A percentile compares a stretch with the other conserved stretches of the same genome.
These are phyloP conservation scores for Corylus heterophylla DNA, from an alignment of 306 rosid genomes.

Conservation along the genomic window DNA sequence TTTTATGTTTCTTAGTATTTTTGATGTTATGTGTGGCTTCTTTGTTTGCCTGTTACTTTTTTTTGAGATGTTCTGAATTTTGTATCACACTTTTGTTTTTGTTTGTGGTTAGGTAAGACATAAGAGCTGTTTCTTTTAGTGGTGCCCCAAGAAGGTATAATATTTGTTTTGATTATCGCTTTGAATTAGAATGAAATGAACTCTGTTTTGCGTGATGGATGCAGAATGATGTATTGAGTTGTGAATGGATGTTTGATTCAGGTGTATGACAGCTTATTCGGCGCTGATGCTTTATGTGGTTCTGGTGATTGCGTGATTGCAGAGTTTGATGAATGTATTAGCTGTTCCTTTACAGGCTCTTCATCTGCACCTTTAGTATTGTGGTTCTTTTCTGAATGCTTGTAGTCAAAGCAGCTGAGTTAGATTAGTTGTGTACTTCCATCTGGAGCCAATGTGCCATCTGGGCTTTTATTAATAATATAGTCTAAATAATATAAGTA, in stretches of 20 bases:
- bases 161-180: slow-evolving; percentile 12
- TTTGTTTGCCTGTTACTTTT: background rate
- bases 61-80: background rate
- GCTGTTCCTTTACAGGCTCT: slow-evolving; percentile 68
- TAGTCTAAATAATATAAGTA: slow-evolving; percentile 17
- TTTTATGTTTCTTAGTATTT: background rate
- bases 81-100: slow-evolving; percentile 11
- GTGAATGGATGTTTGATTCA: slow-evolving; percentile 85
- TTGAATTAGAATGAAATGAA: slow-evolving; percentile 22
- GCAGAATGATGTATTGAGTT: slow-evolving; percentile 80
- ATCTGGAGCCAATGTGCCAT: slow-evolving; percentile 21
- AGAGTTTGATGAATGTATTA: slow-evolving; percentile 87
- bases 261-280: slow-evolving; percentile 88
- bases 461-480: slow-evolving; percentile 2
- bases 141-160: slow-evolving; percentile 19
- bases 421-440: slow-evolving; percentile 34
- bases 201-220: slow-evolving; percentile 39
- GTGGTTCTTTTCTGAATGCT: slow-evolving; percentile 33
- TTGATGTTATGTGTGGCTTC: background rate
- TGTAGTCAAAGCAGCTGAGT: slow-evolving; percentile 18
- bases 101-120: slow-evolving; percentile 14
- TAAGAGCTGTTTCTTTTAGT: slow-evolving; percentile 14
- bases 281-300: slow-evolving; percentile 95
- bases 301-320: slow-evolving; percentile 98
- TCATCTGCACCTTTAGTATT: slow-evolving; percentile 15